Evolutionary conservation across 192 early-diverging fungal species (phyloP), one percentile per base, ranked within the genome.

Genomic region (Coemansia sp.): DNA sequence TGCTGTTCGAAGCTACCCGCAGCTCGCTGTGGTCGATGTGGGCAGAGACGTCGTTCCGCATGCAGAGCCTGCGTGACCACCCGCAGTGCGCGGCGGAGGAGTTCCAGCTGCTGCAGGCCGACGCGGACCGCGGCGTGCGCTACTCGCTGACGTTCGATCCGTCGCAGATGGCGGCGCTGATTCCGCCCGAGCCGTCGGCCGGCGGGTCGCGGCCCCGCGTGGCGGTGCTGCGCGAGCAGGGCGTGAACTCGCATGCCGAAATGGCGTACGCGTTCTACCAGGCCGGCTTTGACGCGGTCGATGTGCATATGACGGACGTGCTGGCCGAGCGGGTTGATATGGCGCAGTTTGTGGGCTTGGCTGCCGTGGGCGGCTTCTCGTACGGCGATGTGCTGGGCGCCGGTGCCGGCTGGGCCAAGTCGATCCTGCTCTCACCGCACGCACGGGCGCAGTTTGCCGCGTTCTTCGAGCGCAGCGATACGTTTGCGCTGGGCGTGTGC

Each of bases 381-480:
- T 99, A 99, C 66, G 97, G 97, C 57, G 97, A 99, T 74, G 97
- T 99, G 2, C 73, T 99, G 15, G 97, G 97, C 6, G 97, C 97
- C n/a, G 97, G 96, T 43, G 81, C 88, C 11, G 97, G 97, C 26
- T 99, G 97, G 97, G 95, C 97, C 42, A 91, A 92, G 55, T 85
- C 86, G 17, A 89, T 95, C 43, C 69, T 98, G 40, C 75, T 93
- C 41, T 85, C 94, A 60, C 40, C 80, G 8, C 62, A 48, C 38
- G 88, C 87, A 5, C 83, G 91, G 30, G 41, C 65, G 17, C 87
- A 93, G 80, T 89, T 99, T 48, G 54, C 66, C 2, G 70, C 54
- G 15, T 99, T 96, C 76, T 96, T 99, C 66, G 57, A 66, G 18
- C 85, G 96, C 15, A 40, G 80, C 15, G 88, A 97, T 61, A 98